Base-by-base conservation (phyloP, 202 grass and related monocot genomes). In the Panicum hallii region DNA sequence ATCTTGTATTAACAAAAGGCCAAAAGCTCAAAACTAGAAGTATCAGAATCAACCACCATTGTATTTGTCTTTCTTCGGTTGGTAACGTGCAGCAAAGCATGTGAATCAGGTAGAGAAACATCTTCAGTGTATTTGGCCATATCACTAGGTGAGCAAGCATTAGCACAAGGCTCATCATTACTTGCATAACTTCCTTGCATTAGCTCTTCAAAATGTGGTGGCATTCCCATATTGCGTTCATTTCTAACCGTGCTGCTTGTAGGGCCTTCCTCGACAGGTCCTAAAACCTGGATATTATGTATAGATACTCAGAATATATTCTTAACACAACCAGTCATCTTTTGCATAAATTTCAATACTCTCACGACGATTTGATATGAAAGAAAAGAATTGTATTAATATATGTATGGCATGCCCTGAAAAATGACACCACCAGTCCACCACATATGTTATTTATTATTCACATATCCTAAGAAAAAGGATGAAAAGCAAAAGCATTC, bases 61-160 rank as follows among this genome's bases (percentile, higher is more conserved):
- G 34, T 72, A 83, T 74, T 93, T 40, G 80, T 66, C 83, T 92
- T 98, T 83, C 92, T 98, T 91, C 93, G 80, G 70, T 86, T 94
- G 30, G 93, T 98, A 81, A 98, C 93, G 82, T 93, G 82, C 65
- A 93, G 60, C 53, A 98, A 90, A 85, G 93, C 84, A 83, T 90
- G 82, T 85, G 88, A 90, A 73, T 95, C 89, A 71, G 89, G 89
- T 75, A 98, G 87, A 93, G 81, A 75, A 88, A 81, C 63, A 74
- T 90, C 83, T 61, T 78, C 72, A 43, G 1, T 26, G 54, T 91
- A 81, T 79, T 87, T 74, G 56, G 82, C 88, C 42, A 77, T 11
- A 67, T 88, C 79, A 88, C 63, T 80, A 67, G 72, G 67, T 84
- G 72, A 82, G 64, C 32, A 81, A 73, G 55, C 70, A 67, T 72